These are phyloP conservation scores for Rhododendron ferrugineum DNA, from an alignment of 148 eudicot genomes.

Conservation along the genomic window DNA sequence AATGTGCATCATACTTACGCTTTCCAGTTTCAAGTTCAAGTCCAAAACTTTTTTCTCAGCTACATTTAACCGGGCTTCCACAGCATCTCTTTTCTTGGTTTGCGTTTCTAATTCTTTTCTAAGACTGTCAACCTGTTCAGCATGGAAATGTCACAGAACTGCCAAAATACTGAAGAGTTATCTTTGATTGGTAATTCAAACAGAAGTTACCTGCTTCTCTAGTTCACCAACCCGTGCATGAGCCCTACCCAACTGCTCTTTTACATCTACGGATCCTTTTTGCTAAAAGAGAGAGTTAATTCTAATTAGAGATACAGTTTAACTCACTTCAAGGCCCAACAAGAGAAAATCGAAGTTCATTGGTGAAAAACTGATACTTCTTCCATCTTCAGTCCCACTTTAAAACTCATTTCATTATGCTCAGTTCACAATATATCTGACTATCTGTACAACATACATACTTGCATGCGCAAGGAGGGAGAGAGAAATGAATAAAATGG, in stretches of 20 bases:
- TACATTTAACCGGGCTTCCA: constrained; percentile 38
- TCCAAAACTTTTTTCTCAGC: constrained; percentile 52
- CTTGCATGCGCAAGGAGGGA: background rate
- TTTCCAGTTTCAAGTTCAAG: constrained; percentile 40
- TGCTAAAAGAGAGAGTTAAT: constrained; percentile 21
- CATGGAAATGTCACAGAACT: background rate
- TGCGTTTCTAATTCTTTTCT: constrained; percentile 51
- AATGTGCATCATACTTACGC: constrained; percentile 31
- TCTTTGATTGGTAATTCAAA: background rate
- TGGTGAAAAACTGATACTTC: background rate
- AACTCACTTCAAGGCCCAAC: background rate
- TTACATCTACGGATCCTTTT: constrained; percentile 48
- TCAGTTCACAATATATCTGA: background rate
- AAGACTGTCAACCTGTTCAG: constrained; percentile 49
- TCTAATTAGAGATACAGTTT: background rate
- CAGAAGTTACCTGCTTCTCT: constrained; percentile 43
- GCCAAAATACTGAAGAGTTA: background rate
- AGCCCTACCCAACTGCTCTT: constrained; percentile 46
- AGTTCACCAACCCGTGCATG: constrained; percentile 48
- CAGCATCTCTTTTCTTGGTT: constrained; percentile 35
- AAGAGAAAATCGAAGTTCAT: background rate
- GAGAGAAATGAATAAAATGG: background rate
- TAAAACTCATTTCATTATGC: background rate
- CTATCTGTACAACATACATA: too few species aligned
- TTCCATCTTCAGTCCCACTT: background rate